These are phyloP conservation scores for Colletotrichum caudatum DNA, from an alignment of 2,329 filamentous ascomycete species.

Conservation along the genomic window DNA sequence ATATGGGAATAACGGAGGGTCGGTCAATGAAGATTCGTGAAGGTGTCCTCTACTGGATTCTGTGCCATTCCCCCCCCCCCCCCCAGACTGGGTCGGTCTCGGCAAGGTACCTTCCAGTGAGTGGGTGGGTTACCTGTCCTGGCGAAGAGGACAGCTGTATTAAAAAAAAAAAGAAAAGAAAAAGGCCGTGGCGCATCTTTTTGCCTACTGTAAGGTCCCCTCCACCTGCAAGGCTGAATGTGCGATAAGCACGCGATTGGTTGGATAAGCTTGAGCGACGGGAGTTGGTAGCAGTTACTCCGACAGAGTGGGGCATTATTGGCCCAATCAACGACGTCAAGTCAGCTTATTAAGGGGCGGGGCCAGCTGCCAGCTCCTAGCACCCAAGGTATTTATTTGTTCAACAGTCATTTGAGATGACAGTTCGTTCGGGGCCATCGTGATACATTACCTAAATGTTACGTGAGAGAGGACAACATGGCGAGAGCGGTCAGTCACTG, in stretches of 20 bases:
- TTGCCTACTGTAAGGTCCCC: background rate
- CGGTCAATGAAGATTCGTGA: conserved; percentile 33
- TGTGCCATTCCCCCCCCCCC: conserved; percentile 29
- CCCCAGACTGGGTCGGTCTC: conserved; percentile 28
- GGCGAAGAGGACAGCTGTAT: conserved; percentile 42
- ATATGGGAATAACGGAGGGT: conserved; percentile 26
- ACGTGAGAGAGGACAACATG: conserved; percentile 31
- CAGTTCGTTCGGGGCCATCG: conserved; percentile 1
- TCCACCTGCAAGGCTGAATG: conserved; percentile 37
- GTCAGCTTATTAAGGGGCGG: conserved; percentile 23
- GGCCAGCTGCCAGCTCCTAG: conserved; percentile 21
- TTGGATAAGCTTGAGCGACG: conserved; percentile 35
- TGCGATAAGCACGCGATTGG: conserved; percentile 35
- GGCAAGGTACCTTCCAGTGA: conserved; percentile 24
- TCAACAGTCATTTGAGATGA: conserved; percentile 8
- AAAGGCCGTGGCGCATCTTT: conserved; percentile 26
- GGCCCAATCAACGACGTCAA: conserved; percentile 1
- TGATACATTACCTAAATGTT: conserved; percentile 32
- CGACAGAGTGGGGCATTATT: background rate
- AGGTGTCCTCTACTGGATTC: conserved; percentile 40
- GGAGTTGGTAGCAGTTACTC: conserved; percentile 27
- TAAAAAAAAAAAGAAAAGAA: conserved; percentile 24
- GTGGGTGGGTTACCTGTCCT: conserved; percentile 35
- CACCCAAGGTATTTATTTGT: no score
- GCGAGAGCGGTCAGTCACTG: conserved; percentile 16